Evolutionary conservation across 768 basidiomycete genomes (phyloP), one percentile per base, ranked within the genome.

Genomic region (Termitomyces sp.): DNA sequence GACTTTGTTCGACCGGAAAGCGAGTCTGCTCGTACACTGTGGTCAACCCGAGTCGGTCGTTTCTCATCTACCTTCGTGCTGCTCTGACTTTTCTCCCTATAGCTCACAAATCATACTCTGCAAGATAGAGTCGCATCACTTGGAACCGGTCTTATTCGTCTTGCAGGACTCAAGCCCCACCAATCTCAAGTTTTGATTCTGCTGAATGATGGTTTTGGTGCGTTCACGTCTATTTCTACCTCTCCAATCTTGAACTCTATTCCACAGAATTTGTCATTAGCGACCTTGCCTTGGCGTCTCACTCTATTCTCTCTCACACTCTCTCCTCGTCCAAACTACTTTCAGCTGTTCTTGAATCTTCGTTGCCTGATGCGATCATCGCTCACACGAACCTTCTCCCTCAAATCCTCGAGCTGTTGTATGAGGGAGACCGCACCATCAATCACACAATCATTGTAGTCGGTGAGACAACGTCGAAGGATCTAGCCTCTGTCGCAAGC

Each of bases 201-300:
- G 26, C 74, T 94, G 41, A 89, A 94, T 61, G 92, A 94, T 65
- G 71, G 87, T 46, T 74, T 94, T 46, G 91, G 92, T 89, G 61
- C 13, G 79, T 67, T 26, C 26, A 18, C 5, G 14, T 44, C 37
- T 53, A 8, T 52, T 18, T 34, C 5, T 20, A 41, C 18, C 18
- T 14, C 9, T 41, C 20, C 39, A 18, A 9, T 13, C 4, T 16
- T 47, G 57, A 41, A 22, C 10, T 12, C 27, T 13, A 34, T 31
- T 27, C 46, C 31, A 4, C 64, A 90, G 92, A 89, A 72, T 94
- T 89, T 68, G 65, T 93, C 65, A 81, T 94, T 46, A 76, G 83
- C 29, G 92, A 94, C 72, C 77, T 94, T 27, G 91, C 91, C 1
- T 78, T 94, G 43, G 85, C 87, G 1, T 81, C 83, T 6, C 79